Evolutionary conservation across 768 basidiomycete species (phyloP).

Genomic region (Termitomyces sp.): DNA sequence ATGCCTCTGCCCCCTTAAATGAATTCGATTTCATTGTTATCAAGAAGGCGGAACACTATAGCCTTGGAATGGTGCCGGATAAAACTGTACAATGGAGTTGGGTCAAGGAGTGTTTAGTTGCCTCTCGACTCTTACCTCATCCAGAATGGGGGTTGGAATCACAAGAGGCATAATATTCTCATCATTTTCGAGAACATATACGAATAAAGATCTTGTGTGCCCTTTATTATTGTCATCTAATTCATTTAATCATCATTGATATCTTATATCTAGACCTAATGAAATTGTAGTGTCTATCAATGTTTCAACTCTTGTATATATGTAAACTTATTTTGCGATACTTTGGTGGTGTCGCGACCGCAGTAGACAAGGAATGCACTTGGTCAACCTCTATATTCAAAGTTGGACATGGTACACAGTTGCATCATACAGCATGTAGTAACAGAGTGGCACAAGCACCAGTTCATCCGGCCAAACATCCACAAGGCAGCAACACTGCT

Average conservation of each 20-base stretch:
- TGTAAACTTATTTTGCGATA: background rate
- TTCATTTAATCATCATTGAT: background rate
- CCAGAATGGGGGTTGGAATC: slow-evolving; percentile 23
- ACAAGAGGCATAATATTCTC: slow-evolving; percentile 12
- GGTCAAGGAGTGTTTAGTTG: slow-evolving; percentile 76
- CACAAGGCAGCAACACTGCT: too few relatives aligned
- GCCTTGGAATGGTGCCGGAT: slow-evolving; percentile 12
- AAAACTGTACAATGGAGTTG: slow-evolving; percentile 54
- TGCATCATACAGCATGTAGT: too few relatives aligned
- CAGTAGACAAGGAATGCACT: too few relatives aligned
- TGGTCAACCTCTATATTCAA: too few relatives aligned
- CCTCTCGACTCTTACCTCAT: slow-evolving; percentile 45
- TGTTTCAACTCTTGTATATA: background rate
- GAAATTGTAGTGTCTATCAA: background rate
- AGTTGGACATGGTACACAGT: too few relatives aligned
- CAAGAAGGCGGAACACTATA: slow-evolving; percentile 37
- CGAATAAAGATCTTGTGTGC: background rate
- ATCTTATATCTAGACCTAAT: background rate
- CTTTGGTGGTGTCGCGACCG: too few relatives aligned
- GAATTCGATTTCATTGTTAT: slow-evolving; percentile 62
- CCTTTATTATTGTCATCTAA: background rate
- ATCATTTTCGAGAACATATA: background rate
- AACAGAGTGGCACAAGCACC: too few relatives aligned
- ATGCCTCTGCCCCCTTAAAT: slow-evolving; percentile 29
- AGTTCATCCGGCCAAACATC: too few relatives aligned